Evolutionary conservation across 129 eudicot species (phyloP), one percentile per base, ranked within the genome.

Genomic region (Glebionis coronaria): DNA sequence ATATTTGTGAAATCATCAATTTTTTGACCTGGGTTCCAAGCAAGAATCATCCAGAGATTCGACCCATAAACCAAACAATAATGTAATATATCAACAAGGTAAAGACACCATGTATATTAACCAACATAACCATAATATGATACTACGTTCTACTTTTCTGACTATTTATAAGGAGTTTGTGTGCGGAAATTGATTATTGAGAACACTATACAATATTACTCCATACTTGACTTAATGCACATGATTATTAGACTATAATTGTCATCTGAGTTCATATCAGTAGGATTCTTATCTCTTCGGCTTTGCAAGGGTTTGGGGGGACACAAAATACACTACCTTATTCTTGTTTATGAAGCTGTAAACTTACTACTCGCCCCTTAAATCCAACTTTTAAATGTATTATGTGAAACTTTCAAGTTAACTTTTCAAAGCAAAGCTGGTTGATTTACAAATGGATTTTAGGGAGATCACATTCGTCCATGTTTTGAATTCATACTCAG

Each of bases 1-100:
- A 70, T 70, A 70, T 70, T 13, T 56, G 73, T 68, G 64, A 54
- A 38, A 14, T 55, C 44, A 42, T 56, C 44, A 42, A 68, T 14
- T 28, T 53, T 67, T n/a, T 52, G 40, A 53, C 42, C 42, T 35
- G 42, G 42, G 42, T 35, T 35, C 61, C 28, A 51, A n/a, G 60
- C 49, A 67, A 31, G 51, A 52, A 67, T 16, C 25, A 19, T 12
- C 19, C 52, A 44, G 38, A n/a, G 42, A 6, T 20, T 52, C 9
- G 13, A 38, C 14, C 6, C 64, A 55, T 35, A 67, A 67, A 53
- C 29, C 61, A 38, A 35, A 38, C 35, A 53, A 20, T 35, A 53
- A 67, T 35, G 42, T 14, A 68, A 9, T 12, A 68, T 16, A 56
- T 56, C 51, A 42, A 65, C 55, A 69, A 15, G n/a, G 9, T 31